Base-by-base conservation (phyloP, 116 monocot genomes). In the Zostera marina region DNA sequence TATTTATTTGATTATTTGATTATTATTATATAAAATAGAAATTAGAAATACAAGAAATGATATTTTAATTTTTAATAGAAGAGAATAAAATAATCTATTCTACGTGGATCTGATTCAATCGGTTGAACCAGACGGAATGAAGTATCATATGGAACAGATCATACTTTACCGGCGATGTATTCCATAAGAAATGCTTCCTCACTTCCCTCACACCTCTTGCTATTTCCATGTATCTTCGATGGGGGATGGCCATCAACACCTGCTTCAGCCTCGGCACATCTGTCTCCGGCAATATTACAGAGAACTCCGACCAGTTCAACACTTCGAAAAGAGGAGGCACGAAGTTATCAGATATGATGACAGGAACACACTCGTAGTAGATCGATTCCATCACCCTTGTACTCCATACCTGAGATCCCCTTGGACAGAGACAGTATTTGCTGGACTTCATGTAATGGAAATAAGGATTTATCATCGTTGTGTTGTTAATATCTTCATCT, bases 401-500 rank as follows among this genome's bases (percentile, higher is more conserved):
- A 61, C 79, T 87, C 63, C 75, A 69, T 1, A 70, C 83, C 17
- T 83, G 72, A 16, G 75, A 78, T 0, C 83, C 83, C 42, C 67
- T 72, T 0, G 83, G 78, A 53, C 83, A 83, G 53, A 83, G 47
- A 61, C 83, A 83, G 70, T 87, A 87, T 49, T 76, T 81, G 71
- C 81, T 79, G 22, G 14, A 71, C 42, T 81, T 78, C 81, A 87
- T 87, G 68, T 73, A 63, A 23, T 72, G 9, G n/a, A 43, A 43
- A 56, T 81, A 87, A 17, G 9, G 49, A 49, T 49, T 32, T 32
- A 2, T 32, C 15, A 5, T 17, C 4, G 4, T 15, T 69, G 63
- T 64, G 68, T 47, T 71, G 5, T 15, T n/a, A n/a, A n/a, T n/a
- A n/a, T n/a, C 40, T 24, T n/a, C n/a, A 4, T 71, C 19, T 20